Evolutionary conservation across 805 yeast genomes (phyloP).

Genomic region (Nakazawaea sp.): DNA sequence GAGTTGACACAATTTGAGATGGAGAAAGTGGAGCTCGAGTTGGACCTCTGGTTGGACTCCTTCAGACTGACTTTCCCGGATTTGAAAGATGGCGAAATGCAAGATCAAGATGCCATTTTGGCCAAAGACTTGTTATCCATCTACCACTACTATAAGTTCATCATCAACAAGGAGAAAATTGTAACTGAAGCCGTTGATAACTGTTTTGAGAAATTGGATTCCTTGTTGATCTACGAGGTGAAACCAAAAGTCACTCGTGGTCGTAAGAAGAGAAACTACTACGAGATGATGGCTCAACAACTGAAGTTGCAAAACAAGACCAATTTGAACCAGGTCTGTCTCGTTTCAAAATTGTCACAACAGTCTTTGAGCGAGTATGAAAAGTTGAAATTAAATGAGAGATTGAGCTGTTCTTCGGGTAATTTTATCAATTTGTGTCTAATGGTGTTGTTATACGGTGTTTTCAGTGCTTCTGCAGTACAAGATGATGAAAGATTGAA

Average conservation of each 20-base stretch:
- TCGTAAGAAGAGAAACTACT: conserved; percentile 7
- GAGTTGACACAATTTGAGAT: conserved; percentile 15
- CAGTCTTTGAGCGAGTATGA: conserved; percentile 1
- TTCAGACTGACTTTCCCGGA: conserved; percentile 1
- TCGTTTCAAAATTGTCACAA: background rate
- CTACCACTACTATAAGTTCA: conserved; percentile 6
- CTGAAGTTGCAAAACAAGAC: background rate
- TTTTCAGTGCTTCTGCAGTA: background rate
- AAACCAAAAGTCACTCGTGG: conserved; percentile 10
- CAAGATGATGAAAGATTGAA: background rate
- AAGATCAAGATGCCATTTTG: background rate
- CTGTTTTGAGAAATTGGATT: conserved; percentile 1
- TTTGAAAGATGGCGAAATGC: background rate
- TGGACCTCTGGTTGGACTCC: conserved; percentile 19
- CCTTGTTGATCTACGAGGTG: conserved; percentile 4
- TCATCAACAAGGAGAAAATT: conserved; percentile 1
- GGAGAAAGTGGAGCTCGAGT: conserved; percentile 15
- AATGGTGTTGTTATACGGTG: conserved; percentile 1
- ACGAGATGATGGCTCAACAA: conserved; percentile 3
- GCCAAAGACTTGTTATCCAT: background rate
- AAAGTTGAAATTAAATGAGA: conserved; percentile 3
- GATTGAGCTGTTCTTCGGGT: background rate
- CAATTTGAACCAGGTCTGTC: background rate
- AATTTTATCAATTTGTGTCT: conserved; percentile 2
- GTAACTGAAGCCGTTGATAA: background rate